phyloP scores from a whole-genome alignment of 371 early-diverging fungal genomes.

The Mortierella sp. region DNA sequence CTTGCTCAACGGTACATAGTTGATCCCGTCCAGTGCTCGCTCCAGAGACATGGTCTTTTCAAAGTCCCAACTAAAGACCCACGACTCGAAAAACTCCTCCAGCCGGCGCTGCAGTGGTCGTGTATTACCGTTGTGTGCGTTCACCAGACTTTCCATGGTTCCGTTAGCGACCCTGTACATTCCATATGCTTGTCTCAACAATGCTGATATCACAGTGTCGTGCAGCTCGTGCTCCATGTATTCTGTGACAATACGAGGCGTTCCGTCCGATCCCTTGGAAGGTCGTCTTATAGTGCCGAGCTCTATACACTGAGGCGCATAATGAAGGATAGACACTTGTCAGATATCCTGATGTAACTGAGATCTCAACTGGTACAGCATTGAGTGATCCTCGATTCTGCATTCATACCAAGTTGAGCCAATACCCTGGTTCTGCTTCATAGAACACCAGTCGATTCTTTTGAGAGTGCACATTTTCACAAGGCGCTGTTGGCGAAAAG shows the following conservation, averaged over 20 bases:
- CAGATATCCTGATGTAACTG: no score
- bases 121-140: constrained; percentile 58
- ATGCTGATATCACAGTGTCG: constrained; percentile 63
- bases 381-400: no score
- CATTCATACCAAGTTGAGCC: constrained; percentile 70
- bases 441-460: constrained; percentile 75
- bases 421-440: constrained; percentile 79
- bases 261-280: constrained; percentile 66
- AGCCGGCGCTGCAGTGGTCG: constrained; percentile 58
- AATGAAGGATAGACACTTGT: no score
- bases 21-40: constrained; percentile 54
- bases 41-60: constrained; percentile 62
- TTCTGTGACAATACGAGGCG: constrained; percentile 65
- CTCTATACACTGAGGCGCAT: constrained; percentile 62
- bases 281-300: constrained; percentile 63
- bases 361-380: no score
- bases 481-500: constrained; percentile 70
- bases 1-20: constrained; percentile 59
- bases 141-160: constrained; percentile 30
- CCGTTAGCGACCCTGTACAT: constrained; percentile 66
- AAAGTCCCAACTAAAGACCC: constrained; percentile 76
- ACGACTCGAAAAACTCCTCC: constrained; percentile 73
- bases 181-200: constrained; percentile 68
- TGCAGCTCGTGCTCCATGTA: constrained; percentile 70
- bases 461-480: constrained; percentile 78